Evolutionary conservation across 352 stramenopile genomes (phyloP).

Genomic region (Globisporangium lucens): DNA sequence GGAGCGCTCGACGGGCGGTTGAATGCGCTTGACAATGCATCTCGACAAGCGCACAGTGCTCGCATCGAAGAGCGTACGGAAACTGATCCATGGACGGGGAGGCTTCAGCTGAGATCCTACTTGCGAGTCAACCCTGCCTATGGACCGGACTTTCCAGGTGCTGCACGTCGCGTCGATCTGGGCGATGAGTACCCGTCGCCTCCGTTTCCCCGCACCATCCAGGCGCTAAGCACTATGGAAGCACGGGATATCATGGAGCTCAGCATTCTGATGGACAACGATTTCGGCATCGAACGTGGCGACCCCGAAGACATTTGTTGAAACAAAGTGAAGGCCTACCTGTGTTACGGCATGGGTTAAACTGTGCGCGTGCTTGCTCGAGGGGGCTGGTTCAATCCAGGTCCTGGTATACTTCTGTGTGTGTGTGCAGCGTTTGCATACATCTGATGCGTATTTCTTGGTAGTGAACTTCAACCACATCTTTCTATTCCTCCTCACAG

Average conservation of each 20-base stretch:
- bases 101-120: background rate
- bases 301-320: background rate
- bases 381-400: background rate
- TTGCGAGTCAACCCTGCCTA: background rate
- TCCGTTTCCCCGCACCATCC: background rate
- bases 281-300: background rate
- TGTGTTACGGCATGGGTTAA: slow-evolving; percentile 10
- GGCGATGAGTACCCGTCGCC: background rate
- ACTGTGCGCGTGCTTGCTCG: background rate
- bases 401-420: background rate
- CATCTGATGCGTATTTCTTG: background rate
- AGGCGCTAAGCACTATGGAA: background rate
- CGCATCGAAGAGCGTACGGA: background rate
- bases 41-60: background rate
- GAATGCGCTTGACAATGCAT: background rate
- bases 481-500: background rate
- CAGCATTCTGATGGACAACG: background rate
- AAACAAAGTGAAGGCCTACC: background rate
- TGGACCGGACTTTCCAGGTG: background rate
- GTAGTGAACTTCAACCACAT: background rate
- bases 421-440: background rate
- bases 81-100: background rate
- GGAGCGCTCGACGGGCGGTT: background rate
- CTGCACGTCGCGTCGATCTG: background rate
- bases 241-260: background rate